Conservation (phyloP, 1,139 yeast species). For the Pichia kudriavzevii region DNA sequence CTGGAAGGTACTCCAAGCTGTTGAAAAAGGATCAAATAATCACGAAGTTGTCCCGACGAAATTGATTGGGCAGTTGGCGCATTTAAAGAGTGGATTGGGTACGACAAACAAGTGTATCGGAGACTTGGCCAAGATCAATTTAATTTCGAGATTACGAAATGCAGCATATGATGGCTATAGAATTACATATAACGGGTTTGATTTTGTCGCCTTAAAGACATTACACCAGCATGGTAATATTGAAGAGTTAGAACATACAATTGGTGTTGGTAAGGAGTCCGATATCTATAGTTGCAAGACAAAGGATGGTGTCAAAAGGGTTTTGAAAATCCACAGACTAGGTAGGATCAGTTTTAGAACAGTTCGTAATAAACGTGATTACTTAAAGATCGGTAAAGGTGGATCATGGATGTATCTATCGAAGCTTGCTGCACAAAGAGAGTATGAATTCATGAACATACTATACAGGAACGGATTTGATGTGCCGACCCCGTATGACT, state of each 20-base stretch:
- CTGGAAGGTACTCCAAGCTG: slow-evolving; percentile 81
- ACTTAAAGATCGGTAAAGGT: slow-evolving; percentile 54
- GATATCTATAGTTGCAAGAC: slow-evolving; percentile 88
- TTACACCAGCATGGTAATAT: slow-evolving; percentile 67
- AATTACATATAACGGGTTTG: slow-evolving; percentile 82
- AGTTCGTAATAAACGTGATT: slow-evolving; percentile 90
- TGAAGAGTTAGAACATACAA: slow-evolving; percentile 75
- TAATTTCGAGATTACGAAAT: slow-evolving; percentile 72
- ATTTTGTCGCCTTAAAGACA: slow-evolving; percentile 80
- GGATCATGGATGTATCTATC: slow-evolving; percentile 90
- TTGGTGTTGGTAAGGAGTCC: slow-evolving; percentile 97
- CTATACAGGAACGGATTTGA: slow-evolving; percentile 67
- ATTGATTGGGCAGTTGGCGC: slow-evolving; percentile 73
- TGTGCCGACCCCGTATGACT: slow-evolving; percentile 86
- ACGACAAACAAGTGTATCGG: slow-evolving; percentile 67
- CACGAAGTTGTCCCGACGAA: slow-evolving; percentile 93
- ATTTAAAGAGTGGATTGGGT: slow-evolving; percentile 66
- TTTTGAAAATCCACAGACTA: slow-evolving; percentile 81
- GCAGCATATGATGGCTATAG: slow-evolving; percentile 91
- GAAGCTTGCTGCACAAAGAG: slow-evolving; percentile 85
- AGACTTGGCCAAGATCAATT: slow-evolving; percentile 78
- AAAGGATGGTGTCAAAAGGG: slow-evolving; percentile 54
- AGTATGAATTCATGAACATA: slow-evolving; percentile 77
- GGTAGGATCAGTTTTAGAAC: slow-evolving; percentile 92
- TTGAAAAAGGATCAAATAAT: slow-evolving; percentile 83